These are phyloP conservation scores for Kodamaea nitidulidarum DNA, from an alignment of 805 yeast genomes.

Conservation along the genomic window DNA sequence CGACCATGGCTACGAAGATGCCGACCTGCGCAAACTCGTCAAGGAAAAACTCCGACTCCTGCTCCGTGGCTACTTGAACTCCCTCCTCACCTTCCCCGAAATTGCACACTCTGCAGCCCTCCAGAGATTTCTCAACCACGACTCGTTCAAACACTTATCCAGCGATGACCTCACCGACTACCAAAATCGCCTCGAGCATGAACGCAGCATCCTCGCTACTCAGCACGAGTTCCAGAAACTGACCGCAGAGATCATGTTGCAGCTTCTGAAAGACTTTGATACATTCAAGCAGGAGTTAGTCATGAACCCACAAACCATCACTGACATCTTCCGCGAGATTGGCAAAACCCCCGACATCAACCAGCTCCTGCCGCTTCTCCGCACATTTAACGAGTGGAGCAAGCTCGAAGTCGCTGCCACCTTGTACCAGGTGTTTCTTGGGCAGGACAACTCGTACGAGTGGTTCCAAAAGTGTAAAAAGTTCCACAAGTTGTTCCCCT, in stretches of 20 bases:
- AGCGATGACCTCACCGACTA: constrained; percentile 52
- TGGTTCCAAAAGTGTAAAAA: constrained; percentile 65
- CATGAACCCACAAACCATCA: constrained; percentile 49
- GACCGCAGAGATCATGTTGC: constrained; percentile 53
- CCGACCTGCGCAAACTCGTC: no score
- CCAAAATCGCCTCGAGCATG: constrained; percentile 55
- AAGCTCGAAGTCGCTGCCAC: constrained; percentile 83
- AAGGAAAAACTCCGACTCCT: constrained; percentile 78
- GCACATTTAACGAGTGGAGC: constrained; percentile 74
- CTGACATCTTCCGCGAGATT: constrained; percentile 61
- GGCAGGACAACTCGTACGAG: constrained; percentile 77
- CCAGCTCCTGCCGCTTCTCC: constrained; percentile 63
- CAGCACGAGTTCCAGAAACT: constrained; percentile 72
- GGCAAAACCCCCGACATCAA: constrained; percentile 48
- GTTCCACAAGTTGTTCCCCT: constrained; percentile 78
- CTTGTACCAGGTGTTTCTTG: constrained; percentile 72
- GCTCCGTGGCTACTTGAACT: constrained; percentile 65
- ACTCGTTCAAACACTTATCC: constrained; percentile 32
- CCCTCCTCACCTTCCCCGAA: constrained; percentile 50
- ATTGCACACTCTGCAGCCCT: constrained; percentile 52
- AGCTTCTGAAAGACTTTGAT: constrained; percentile 53
- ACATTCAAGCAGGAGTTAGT: constrained; percentile 55
- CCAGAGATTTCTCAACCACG: constrained; percentile 47
- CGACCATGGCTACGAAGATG: constrained; percentile 33
- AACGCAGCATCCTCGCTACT: constrained; percentile 49